phyloP scores from a whole-genome alignment of 257 asterid genomes.

The Solanum habrochaites region DNA sequence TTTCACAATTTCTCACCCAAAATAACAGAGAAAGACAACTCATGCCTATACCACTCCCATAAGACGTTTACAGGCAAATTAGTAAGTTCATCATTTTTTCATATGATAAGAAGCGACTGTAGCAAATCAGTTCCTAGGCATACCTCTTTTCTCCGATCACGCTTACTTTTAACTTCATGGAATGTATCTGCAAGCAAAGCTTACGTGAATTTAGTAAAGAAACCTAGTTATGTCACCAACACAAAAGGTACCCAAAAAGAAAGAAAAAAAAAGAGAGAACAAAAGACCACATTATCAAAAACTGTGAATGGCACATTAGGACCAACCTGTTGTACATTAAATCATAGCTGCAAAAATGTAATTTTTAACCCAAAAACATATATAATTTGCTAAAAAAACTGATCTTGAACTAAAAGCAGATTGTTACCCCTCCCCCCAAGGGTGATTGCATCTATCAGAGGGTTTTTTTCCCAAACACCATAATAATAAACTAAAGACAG shows the following conservation, averaged over 20 bases:
- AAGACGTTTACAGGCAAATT: not conserved
- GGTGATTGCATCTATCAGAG: not conserved
- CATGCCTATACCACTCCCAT: not conserved
- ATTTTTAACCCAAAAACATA: not conserved
- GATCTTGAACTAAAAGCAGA: not conserved
- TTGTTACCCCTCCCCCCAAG: not conserved
- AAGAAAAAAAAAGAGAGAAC: not conserved
- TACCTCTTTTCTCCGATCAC: constrained; percentile 75
- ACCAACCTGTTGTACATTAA: not conserved
- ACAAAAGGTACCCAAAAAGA: not conserved
- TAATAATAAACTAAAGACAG: not conserved
- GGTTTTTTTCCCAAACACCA: not conserved
- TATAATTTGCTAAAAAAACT: not conserved
- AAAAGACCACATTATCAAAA: not conserved
- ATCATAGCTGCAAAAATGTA: not conserved
- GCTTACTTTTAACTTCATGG: constrained; percentile 82
- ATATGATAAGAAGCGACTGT: not conserved
- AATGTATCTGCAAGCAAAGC: constrained; percentile 55
- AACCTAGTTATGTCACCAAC: not conserved
- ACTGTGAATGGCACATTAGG: not conserved
- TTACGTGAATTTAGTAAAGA: not conserved
- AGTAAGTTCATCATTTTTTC: not conserved
- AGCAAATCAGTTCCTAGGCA: not conserved
- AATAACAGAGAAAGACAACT: not conserved
- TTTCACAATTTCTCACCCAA: not conserved